phyloP scores from a whole-genome alignment of 1,139 yeast species.

The Pichia inconspicua region DNA sequence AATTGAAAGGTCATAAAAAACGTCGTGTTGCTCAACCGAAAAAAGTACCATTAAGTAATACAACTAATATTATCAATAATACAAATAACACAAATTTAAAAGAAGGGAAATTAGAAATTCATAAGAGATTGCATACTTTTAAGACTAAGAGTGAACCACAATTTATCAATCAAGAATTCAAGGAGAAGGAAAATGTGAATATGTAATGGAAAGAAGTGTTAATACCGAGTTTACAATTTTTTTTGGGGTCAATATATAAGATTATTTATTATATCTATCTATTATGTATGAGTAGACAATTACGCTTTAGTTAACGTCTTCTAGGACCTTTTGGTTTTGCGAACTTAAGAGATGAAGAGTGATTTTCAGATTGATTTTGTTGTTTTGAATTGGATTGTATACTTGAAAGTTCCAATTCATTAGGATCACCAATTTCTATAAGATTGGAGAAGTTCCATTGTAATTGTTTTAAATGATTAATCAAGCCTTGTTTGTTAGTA shows the following conservation, averaged over 20 bases:
- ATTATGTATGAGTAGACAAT: not conserved
- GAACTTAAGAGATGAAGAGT: conserved; percentile 15
- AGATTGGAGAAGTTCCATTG: conserved; percentile 34
- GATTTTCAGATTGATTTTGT: conserved; percentile 3
- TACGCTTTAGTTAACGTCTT: conserved; percentile 17
- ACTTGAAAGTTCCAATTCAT: conserved; percentile 46
- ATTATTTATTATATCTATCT: not conserved
- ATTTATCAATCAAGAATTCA: not conserved
- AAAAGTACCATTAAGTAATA: conserved; percentile 11
- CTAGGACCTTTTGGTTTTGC: conserved; percentile 30
- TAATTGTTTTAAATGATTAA: conserved; percentile 39
- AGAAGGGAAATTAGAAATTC: not conserved
- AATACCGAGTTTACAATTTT: not conserved
- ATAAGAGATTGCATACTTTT: not conserved
- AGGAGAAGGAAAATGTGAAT: conserved; percentile 3
- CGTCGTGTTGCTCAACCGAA: conserved; percentile 1
- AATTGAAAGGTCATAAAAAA: conserved; percentile 10
- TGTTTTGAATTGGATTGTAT: conserved; percentile 8
- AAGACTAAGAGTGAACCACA: conserved; percentile 1
- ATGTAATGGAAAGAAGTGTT: too few relatives aligned
- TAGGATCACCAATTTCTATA: conserved; percentile 62
- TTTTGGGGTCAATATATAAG: not conserved
- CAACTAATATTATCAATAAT: conserved; percentile 12
- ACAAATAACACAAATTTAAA: not conserved
- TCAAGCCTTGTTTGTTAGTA: conserved; percentile 64